These are phyloP conservation scores for Blastocystis sp. DNA, from an alignment of 352 stramenopile species.

Conservation along the genomic window DNA sequence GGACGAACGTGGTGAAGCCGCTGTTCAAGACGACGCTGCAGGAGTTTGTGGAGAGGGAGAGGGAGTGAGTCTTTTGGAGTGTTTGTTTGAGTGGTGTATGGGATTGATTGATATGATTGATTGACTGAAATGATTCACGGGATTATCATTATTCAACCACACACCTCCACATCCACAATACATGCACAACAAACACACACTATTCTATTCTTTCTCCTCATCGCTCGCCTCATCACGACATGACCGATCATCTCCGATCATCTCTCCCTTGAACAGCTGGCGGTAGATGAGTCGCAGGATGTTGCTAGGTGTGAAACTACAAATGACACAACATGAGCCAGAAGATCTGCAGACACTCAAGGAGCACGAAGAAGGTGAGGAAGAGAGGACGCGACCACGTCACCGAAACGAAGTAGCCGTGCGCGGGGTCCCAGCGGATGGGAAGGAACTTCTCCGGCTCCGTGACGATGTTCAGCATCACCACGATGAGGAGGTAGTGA, in stretches of 20 bases:
- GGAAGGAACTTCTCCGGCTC: constrained; percentile 7
- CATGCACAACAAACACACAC: too few relatives aligned
- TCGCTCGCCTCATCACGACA: constrained; percentile 7
- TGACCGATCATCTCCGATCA: constrained; percentile 18
- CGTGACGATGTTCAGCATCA: constrained; percentile 33
- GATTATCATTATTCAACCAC: too few relatives aligned
- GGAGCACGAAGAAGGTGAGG: not conserved
- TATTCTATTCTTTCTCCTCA: too few relatives aligned
- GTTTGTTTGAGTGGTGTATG: not conserved
- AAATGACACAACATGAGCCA: not conserved
- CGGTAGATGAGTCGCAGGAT: constrained; percentile 40
- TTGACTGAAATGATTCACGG: too few relatives aligned
- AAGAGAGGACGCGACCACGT: constrained; percentile 1
- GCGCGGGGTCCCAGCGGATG: constrained; percentile 13
- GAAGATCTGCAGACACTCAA: constrained; percentile 30
- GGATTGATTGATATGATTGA: not conserved
- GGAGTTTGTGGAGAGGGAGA: not conserved
- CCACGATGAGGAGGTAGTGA: constrained; percentile 29
- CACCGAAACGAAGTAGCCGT: constrained; percentile 30
- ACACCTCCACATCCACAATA: too few relatives aligned
- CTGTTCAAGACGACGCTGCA: constrained; percentile 35
- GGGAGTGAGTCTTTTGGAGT: not conserved
- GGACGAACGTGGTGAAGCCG: constrained; percentile 34
- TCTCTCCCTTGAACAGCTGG: constrained; percentile 18
- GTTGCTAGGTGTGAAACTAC: not conserved